These are phyloP conservation scores for Diaporthe australafricana DNA, from an alignment of 2,329 filamentous ascomycete species.

Conservation along the genomic window DNA sequence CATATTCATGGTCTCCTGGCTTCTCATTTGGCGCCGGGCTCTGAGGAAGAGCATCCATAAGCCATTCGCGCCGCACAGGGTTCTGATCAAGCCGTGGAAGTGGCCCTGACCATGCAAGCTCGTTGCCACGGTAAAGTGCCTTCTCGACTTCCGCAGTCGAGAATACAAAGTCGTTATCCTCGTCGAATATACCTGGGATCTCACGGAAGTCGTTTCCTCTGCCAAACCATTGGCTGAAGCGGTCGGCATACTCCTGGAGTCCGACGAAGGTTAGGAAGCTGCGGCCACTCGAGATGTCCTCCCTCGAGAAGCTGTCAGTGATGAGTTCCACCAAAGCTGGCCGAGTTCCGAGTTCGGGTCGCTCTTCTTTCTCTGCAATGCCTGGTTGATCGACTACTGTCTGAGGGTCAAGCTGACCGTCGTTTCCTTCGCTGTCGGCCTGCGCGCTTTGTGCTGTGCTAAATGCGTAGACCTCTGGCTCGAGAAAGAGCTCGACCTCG, in stretches of 20 bases:
- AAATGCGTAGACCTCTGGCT: too few species aligned
- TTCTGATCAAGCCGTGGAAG: neutral
- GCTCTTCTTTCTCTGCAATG: neutral
- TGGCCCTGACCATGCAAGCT: neutral
- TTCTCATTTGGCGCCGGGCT: neutral
- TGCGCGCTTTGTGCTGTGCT: too few species aligned
- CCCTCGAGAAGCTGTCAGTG: constrained; percentile 15
- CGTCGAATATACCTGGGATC: constrained; percentile 23
- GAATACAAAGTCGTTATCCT: constrained; percentile 6
- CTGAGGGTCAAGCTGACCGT: neutral
- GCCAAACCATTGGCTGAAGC: constrained; percentile 20
- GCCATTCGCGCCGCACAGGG: neutral
- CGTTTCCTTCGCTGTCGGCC: neutral
- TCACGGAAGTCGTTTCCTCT: neutral
- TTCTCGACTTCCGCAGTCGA: neutral
- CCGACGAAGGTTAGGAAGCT: constrained; percentile 10
- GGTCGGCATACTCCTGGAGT: constrained; percentile 3
- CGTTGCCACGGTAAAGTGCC: constrained; percentile 1
- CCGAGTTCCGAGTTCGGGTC: neutral
- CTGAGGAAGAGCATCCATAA: neutral
- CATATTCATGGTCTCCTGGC: neutral
- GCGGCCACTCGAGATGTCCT: constrained; percentile 5
- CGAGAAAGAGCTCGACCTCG: neutral
- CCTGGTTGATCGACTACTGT: neutral
- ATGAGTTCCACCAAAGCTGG: constrained; percentile 6